phyloP scores from a whole-genome alignment of 208 protist genomes.

The Leishmania gerbilli region DNA sequence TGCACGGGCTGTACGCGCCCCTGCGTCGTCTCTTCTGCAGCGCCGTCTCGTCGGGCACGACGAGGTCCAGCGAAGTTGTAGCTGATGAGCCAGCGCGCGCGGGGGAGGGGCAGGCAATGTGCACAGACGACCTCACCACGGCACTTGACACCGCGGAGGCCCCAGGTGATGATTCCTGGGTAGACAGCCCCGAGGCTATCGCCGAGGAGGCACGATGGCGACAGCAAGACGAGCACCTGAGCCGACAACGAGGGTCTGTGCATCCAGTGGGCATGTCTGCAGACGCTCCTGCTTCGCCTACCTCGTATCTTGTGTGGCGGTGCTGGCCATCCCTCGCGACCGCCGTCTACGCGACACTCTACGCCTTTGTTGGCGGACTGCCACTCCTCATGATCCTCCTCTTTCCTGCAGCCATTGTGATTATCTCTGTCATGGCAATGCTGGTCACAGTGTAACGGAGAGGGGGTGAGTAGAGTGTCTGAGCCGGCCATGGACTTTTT shows the following conservation, averaged over 20 bases:
- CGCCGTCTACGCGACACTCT: slow-evolving; percentile 52
- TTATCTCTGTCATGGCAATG: slow-evolving; percentile 16
- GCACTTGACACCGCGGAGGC: neutral
- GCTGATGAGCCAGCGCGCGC: neutral
- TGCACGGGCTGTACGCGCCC: slow-evolving; percentile 5
- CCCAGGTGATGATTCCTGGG: slow-evolving; percentile 65
- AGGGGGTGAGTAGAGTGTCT: neutral
- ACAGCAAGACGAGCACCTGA: neutral
- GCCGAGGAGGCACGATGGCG: slow-evolving; percentile 41
- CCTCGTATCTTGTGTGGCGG: slow-evolving; percentile 26
- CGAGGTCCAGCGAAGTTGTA: neutral
- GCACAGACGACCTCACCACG: neutral
- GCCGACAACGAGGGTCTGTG: neutral
- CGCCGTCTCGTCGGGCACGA: neutral
- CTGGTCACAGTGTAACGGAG: neutral
- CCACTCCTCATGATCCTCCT: slow-evolving; percentile 59
- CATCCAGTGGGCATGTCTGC: neutral
- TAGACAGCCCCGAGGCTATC: slow-evolving; percentile 60
- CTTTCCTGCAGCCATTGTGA: slow-evolving; percentile 38
- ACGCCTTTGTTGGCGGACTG: slow-evolving; percentile 53
- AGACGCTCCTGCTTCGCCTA: neutral
- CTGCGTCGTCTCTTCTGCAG: slow-evolving; percentile 2
- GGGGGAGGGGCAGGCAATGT: neutral
- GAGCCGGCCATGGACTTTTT: neutral
- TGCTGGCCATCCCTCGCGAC: slow-evolving; percentile 51